Base-by-base conservation (phyloP, 768 basidiomycete genomes). In the Filobasidium floriforme region DNA sequence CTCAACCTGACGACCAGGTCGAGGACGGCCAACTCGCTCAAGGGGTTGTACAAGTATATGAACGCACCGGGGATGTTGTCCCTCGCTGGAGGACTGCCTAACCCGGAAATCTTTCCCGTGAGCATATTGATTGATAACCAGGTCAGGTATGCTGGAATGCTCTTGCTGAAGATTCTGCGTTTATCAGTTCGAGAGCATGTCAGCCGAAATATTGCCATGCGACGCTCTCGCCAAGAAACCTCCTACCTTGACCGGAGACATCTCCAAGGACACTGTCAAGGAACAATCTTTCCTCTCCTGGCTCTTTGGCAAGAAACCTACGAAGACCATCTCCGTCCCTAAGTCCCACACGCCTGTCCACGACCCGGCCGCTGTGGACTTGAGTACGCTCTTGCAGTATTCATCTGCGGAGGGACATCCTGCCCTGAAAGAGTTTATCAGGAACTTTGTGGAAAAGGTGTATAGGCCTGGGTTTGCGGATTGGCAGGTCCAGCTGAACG, bases 61-160 rank as follows among this genome's bases (percentile, higher is more conserved):
- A 79, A 78, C 1, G 80, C 79, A 46, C 83, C 84, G 19, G 85
- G 84, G 44, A 67, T 69, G 68, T 83, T 89, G 60, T 79, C 75
- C 60, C 79, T 90, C 68, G 87, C 87, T n/a, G 88, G 88, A 72
- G 89, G 89, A 12, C 72, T 88, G 28, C 89, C 89, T 0, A 82
- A 80, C 67, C 85, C 88, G 9, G 82, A 81, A 0, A 87, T 86
- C 74, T 90, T 79, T 69, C 79, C 79, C 0, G 70, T 69, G 10
- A 37, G 65, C 32, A 37, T 59, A 5, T 15, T 57, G 2, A 4
- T 19, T 11, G 15, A 26, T 1, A 41, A 15, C 12, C 24, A 54
- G 10, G 10, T 18, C 52, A 54, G 12, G 9, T 22, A 28, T 41
- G 37, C 19, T 19, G 9, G 6, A 40, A 29, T 22, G 11, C 32